A percentile compares a stretch with the other conserved stretches of the same genome.
Conservation (phyloP, 2,329 filamentous ascomycete genomes). For the Pseudogymnoascus sp. region DNA sequence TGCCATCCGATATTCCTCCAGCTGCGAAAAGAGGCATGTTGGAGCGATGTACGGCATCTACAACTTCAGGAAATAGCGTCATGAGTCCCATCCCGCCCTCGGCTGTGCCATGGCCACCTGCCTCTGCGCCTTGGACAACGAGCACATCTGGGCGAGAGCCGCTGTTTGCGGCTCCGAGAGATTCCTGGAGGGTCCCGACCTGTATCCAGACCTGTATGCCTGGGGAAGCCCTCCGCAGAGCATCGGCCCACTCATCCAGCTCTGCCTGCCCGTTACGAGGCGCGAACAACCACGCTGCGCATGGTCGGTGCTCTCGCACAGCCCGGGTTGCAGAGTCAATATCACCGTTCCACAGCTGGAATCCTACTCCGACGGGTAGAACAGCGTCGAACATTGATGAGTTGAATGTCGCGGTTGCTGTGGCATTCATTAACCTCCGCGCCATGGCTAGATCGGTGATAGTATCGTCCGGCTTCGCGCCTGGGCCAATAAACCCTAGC, state of each 20-base stretch:
- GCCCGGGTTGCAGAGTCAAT: constrained; percentile 26
- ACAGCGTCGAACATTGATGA: too few relatives aligned
- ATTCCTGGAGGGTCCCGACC: too few relatives aligned
- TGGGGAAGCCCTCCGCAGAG: too few relatives aligned
- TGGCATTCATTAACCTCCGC: constrained; percentile 10
- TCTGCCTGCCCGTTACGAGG: too few relatives aligned
- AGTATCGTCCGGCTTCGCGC: constrained; percentile 23
- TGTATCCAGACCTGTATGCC: too few relatives aligned
- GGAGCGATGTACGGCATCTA: not conserved
- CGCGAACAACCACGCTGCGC: constrained; percentile 39
- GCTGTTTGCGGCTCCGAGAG: too few relatives aligned
- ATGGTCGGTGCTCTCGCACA: constrained; percentile 27
- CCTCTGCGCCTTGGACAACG: constrained; percentile 24
- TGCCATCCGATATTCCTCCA: constrained; percentile 26
- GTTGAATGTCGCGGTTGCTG: too few relatives aligned
- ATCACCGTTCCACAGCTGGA: constrained; percentile 36
- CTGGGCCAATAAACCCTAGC: constrained; percentile 38
- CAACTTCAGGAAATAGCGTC: constrained; percentile 11
- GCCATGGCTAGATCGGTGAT: constrained; percentile 21
- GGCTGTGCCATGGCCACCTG: constrained; percentile 23
- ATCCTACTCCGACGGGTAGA: constrained; percentile 40
- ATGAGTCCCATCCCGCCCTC: constrained; percentile 2
- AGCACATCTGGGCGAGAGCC: constrained; percentile 18
- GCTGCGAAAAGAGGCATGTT: constrained; percentile 12
- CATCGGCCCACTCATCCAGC: too few relatives aligned